A percentile compares a stretch with the other conserved stretches of the same genome.
phyloP scores from a whole-genome alignment of 805 yeast genomes.

The Ogataea henricii region DNA sequence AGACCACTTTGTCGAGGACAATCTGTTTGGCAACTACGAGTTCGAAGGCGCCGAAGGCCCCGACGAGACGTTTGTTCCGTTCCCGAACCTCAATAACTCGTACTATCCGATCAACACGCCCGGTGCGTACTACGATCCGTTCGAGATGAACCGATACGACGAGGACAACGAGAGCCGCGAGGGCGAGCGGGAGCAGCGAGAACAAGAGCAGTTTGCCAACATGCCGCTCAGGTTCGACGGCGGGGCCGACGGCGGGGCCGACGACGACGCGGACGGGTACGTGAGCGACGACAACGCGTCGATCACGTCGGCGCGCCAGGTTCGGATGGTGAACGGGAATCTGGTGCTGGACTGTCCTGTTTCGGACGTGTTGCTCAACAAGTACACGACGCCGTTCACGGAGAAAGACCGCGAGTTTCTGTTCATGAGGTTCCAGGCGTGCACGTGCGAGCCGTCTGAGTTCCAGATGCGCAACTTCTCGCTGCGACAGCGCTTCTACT shows the following conservation, averaged over 20 bases:
- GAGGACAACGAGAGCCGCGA: conserved; percentile 25
- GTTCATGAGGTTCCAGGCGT: conserved; percentile 91
- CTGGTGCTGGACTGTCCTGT: conserved; percentile 88
- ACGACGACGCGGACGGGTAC: conserved; percentile 14
- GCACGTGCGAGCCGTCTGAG: conserved; percentile 85
- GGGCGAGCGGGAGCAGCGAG: conserved; percentile 16
- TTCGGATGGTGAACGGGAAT: conserved; percentile 69
- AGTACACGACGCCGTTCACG: conserved; percentile 48
- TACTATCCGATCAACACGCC: conserved; percentile 37
- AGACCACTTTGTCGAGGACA: conserved; percentile 7
- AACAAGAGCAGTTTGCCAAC: conserved; percentile 2
- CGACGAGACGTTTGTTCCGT: conserved; percentile 35
- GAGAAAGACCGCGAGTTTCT: conserved; percentile 61
- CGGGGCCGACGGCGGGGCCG: conserved; percentile 9
- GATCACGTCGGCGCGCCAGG: conserved; percentile 38
- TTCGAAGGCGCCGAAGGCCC: conserved; percentile 29
- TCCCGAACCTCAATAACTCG: conserved; percentile 35
- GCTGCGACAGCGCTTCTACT: conserved; percentile 79
- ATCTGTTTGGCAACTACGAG: conserved; percentile 29
- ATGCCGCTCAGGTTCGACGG: conserved; percentile 10
- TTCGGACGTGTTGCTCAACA: conserved; percentile 60
- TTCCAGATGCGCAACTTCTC: conserved; percentile 65
- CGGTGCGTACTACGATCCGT: conserved; percentile 33
- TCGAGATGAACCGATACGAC: conserved; percentile 27
- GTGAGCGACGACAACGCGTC: conserved; percentile 11